These are phyloP conservation scores for Pelargonium myrrhifolium DNA, from an alignment of 441 rosid species.

Conservation along the genomic window DNA sequence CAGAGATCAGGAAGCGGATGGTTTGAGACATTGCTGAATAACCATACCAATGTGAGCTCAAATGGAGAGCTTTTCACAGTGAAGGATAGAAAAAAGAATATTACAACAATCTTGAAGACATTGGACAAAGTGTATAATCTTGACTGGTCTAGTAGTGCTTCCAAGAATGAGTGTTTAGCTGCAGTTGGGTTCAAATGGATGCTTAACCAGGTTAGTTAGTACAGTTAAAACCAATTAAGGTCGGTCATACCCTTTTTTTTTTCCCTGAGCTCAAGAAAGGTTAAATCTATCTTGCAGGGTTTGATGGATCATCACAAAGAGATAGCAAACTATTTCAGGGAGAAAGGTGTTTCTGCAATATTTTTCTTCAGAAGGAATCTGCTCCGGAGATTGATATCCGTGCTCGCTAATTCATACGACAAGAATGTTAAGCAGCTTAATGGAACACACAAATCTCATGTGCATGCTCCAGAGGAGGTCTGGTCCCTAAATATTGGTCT, in stretches of 20 bases:
- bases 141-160: constrained; percentile 50
- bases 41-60: constrained; percentile 49
- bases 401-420: constrained; percentile 48
- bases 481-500: background rate
- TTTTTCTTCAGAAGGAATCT: constrained; percentile 49
- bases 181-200: constrained; percentile 65
- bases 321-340: constrained; percentile 42
- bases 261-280: too few species aligned
- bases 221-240: too few species aligned
- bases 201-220: too few species aligned
- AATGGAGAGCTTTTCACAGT: constrained; percentile 49
- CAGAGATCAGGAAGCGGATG: constrained; percentile 66
- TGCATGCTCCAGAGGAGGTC: constrained; percentile 44
- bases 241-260: too few species aligned
- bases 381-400: constrained; percentile 45
- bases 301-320: constrained; percentile 41
- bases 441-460: constrained; percentile 64
- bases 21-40: constrained; percentile 53
- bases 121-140: constrained; percentile 43
- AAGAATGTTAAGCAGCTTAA: constrained; percentile 35
- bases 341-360: constrained; percentile 40
- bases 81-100: constrained; percentile 32
- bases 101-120: constrained; percentile 32
- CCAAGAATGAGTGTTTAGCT: constrained; percentile 53
- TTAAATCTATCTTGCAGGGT: constrained; percentile 32